Conservation (phyloP, 2,329 filamentous ascomycete species). For the Cytospora chrysosperma region DNA sequence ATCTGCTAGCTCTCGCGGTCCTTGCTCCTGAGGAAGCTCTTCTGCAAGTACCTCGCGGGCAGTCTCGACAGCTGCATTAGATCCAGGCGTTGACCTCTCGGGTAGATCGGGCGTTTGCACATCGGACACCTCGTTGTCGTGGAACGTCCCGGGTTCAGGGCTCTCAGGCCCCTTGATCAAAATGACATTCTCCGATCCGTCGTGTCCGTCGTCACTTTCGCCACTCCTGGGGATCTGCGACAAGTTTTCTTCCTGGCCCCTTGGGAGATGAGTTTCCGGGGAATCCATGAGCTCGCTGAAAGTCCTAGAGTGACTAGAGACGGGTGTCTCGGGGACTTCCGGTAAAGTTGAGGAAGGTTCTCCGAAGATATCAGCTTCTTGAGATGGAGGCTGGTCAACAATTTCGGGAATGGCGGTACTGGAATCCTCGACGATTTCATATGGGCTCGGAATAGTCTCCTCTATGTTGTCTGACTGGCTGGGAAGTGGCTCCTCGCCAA, state of each 20-base stretch:
- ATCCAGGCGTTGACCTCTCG: neutral
- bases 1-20: neutral
- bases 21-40: neutral
- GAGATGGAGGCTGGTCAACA: neutral
- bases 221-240: constrained; percentile 34
- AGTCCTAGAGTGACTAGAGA: neutral
- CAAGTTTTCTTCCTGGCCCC: constrained; percentile 32
- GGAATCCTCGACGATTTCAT: neutral
- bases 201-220: constrained; percentile 26
- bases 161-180: constrained; percentile 27
- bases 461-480: neutral
- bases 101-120: neutral
- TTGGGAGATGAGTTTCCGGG: constrained; percentile 24
- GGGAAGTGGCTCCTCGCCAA: neutral
- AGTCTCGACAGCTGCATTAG: neutral
- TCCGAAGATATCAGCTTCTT: neutral
- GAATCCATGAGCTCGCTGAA: neutral
- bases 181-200: no score
- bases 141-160: neutral
- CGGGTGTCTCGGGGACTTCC: neutral
- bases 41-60: neutral
- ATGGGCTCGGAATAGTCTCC: neutral
- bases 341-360: neutral
- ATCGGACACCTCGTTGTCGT: constrained; percentile 21
- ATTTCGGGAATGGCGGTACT: neutral